Evolutionary conservation across 345 rosid genomes (phyloP).

Genomic region (Geranium rotundifolium): DNA sequence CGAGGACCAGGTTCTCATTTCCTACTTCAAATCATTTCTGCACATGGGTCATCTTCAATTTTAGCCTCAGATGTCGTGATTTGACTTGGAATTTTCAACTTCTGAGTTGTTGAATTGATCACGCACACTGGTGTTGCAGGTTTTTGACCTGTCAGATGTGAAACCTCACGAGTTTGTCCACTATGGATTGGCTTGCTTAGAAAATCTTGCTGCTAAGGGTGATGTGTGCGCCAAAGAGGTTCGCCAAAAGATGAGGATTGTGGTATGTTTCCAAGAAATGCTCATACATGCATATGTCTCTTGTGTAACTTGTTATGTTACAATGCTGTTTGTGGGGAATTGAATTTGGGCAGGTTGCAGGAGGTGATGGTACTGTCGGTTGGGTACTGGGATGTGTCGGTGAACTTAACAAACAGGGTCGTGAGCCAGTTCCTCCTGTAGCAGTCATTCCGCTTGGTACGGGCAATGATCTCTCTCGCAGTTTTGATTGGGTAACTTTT

Average conservation of each 20-base stretch:
- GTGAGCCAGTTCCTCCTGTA: slow-evolving; percentile 75
- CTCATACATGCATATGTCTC: no score
- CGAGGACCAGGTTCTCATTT: slow-evolving; percentile 49
- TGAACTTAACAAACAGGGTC: slow-evolving; percentile 39
- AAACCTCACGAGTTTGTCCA: slow-evolving; percentile 68
- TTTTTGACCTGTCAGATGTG: slow-evolving; percentile 72
- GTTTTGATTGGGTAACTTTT: slow-evolving; percentile 86
- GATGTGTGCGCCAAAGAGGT: slow-evolving; percentile 68
- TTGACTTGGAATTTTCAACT: not conserved
- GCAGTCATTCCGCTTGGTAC: slow-evolving; percentile 89
- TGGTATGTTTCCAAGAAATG: slow-evolving; percentile 38
- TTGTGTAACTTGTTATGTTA: not conserved
- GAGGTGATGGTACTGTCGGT: slow-evolving; percentile 99
- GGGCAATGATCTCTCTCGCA: slow-evolving; percentile 86
- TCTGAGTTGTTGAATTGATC: slow-evolving; percentile 2
- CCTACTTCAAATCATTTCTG: not conserved
- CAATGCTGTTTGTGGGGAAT: slow-evolving; percentile 1
- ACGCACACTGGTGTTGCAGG: slow-evolving; percentile 26
- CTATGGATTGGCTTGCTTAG: slow-evolving; percentile 76
- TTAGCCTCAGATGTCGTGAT: not conserved
- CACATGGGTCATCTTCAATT: not conserved
- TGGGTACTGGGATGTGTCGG: slow-evolving; percentile 87
- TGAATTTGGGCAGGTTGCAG: slow-evolving; percentile 64
- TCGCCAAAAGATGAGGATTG: slow-evolving; percentile 65
- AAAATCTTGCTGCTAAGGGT: slow-evolving; percentile 58